Evolutionary conservation across 805 yeast species (phyloP).

Genomic region (Zygotorulaspora florentina): DNA sequence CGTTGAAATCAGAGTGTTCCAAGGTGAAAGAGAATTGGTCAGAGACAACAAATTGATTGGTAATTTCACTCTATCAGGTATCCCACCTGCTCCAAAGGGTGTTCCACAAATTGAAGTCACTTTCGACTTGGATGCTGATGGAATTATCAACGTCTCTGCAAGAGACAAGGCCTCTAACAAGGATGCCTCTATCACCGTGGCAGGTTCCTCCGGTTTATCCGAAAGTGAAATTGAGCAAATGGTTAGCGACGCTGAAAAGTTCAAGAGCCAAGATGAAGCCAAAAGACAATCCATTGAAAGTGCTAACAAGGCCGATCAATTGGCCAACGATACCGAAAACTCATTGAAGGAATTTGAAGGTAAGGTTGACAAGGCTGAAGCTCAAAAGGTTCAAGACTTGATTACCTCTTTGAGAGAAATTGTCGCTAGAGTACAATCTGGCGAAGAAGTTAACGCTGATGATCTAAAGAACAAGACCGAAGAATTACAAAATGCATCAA

Average conservation of each 20-base stretch:
- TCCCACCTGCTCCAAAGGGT: slow-evolving; percentile 82
- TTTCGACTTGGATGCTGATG: slow-evolving; percentile 95
- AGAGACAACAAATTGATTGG: slow-evolving; percentile 97
- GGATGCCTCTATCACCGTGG: slow-evolving; percentile 92
- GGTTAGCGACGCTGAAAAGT: slow-evolving; percentile 88
- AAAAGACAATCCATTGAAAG: slow-evolving; percentile 77
- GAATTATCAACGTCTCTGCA: slow-evolving; percentile 93
- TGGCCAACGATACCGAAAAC: slow-evolving; percentile 82
- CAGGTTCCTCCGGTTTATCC: slow-evolving; percentile 91
- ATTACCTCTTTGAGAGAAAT: slow-evolving; percentile 58
- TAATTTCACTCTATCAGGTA: slow-evolving; percentile 91
- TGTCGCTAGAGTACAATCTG: slow-evolving; percentile 60
- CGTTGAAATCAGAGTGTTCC: slow-evolving; percentile 96
- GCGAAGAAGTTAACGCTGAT: slow-evolving; percentile 52
- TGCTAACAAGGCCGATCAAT: slow-evolving; percentile 73
- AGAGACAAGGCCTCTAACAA: slow-evolving; percentile 90
- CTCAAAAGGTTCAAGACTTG: slow-evolving; percentile 46
- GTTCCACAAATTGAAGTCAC: slow-evolving; percentile 83
- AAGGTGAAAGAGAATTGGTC: slow-evolving; percentile 98
- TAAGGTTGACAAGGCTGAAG: slow-evolving; percentile 47
- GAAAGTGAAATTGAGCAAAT: slow-evolving; percentile 86
- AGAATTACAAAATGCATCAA: slow-evolving; percentile 67
- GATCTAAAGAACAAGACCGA: slow-evolving; percentile 69
- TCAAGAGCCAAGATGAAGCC: slow-evolving; percentile 82
- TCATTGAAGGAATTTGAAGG: slow-evolving; percentile 74